Conservation (phyloP, 2,329 filamentous ascomycete species). For the Nannizziopsis arthrosporioides region DNA sequence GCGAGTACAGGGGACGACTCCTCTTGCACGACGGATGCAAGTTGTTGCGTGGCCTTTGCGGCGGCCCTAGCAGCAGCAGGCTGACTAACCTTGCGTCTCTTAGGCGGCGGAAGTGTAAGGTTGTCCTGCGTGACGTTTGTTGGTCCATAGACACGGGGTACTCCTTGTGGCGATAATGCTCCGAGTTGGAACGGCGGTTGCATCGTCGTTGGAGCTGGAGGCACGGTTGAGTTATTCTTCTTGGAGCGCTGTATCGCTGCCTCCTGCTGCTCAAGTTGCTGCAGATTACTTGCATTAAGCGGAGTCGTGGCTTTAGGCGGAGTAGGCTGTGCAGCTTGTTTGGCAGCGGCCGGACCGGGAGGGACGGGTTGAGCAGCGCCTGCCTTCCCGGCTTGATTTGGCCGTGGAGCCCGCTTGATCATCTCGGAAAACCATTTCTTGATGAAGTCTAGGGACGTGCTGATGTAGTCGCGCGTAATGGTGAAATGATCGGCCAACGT, state of each 20-base stretch:
- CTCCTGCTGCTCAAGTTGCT: slow-evolving; percentile 36
- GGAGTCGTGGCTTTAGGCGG: slow-evolving; percentile 22
- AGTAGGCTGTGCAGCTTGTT: slow-evolving; percentile 16
- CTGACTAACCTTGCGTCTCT: slow-evolving; percentile 46
- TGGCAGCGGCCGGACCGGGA: no score
- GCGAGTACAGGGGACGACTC: slow-evolving; percentile 25
- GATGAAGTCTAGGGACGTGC: slow-evolving; percentile 28
- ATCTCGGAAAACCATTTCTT: slow-evolving; percentile 33
- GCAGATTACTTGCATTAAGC: slow-evolving; percentile 37
- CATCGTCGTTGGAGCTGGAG: slow-evolving; percentile 40
- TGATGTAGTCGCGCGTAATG: slow-evolving; percentile 31
- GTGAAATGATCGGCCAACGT: slow-evolving; percentile 36
- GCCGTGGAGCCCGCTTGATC: slow-evolving; percentile 23
- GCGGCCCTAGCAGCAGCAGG: slow-evolving; percentile 18
- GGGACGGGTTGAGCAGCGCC: slow-evolving; percentile 16
- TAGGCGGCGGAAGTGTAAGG: slow-evolving; percentile 46
- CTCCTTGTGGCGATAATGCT: slow-evolving; percentile 44
- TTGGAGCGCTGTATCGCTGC: slow-evolving; percentile 31
- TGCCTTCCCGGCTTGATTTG: slow-evolving; percentile 14
- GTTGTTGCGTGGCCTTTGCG: slow-evolving; percentile 16
- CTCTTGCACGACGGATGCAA: slow-evolving; percentile 20
- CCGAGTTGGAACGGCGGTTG: slow-evolving; percentile 43
- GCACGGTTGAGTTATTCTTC: slow-evolving; percentile 24
- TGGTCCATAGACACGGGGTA: slow-evolving; percentile 45
- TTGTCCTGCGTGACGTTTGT: slow-evolving; percentile 45